phyloP scores from a whole-genome alignment of 83 land plant species.

The Picea engelmannii region DNA sequence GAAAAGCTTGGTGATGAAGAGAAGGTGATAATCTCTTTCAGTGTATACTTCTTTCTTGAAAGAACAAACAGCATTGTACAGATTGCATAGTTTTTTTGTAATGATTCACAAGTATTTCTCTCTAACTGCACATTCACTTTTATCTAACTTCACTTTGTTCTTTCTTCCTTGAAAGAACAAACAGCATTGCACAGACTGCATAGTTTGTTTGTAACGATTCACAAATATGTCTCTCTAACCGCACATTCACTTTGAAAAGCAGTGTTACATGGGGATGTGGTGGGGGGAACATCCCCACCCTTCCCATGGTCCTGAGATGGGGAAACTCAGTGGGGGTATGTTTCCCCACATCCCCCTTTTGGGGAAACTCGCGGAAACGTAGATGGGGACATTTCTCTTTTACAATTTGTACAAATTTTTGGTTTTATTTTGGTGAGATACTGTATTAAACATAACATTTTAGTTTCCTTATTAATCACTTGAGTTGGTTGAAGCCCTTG shows the following conservation, averaged over 20 bases:
- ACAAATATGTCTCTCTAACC: no score
- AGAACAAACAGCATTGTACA: background rate
- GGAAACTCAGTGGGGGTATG: no score
- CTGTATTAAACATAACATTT: background rate
- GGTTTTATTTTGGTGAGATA: background rate
- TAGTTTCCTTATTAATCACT: background rate
- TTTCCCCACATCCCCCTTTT: no score
- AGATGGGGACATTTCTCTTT: background rate
- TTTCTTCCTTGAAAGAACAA: background rate
- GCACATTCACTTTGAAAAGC: no score
- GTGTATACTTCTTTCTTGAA: background rate
- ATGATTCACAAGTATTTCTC: no score
- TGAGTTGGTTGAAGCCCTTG: background rate
- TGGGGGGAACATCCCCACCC: no score
- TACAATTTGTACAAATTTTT: background rate
- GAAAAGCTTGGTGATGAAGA: constrained; percentile 55
- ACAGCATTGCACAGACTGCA: background rate
- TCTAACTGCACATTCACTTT: no score
- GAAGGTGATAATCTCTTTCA: constrained; percentile 50
- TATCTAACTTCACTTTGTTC: no score
- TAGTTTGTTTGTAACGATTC: no score
- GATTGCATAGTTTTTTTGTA: background rate
- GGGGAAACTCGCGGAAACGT: no score
- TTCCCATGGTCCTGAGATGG: no score
- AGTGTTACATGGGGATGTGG: no score